A percentile compares a stretch with the other conserved stretches of the same genome.
Conservation (phyloP, 1,284 basidiomycete species). For the Heterobasidion irregulare region DNA sequence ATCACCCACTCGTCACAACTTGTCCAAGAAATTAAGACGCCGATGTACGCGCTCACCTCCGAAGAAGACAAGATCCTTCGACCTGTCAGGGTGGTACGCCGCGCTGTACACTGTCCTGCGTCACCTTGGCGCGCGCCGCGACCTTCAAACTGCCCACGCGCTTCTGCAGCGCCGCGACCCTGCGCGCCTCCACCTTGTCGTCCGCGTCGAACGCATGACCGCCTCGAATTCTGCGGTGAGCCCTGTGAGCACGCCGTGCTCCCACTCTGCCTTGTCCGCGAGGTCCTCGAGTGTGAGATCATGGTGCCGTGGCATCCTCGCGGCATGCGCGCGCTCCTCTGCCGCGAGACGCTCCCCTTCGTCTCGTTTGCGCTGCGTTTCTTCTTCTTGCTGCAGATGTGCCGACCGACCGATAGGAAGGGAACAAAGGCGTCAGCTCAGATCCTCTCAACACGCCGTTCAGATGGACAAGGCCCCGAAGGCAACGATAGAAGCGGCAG, state of each 20-base stretch:
- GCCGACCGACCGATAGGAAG: not conserved
- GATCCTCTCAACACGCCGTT: no score
- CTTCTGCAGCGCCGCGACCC: constrained; percentile 42
- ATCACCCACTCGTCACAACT: not conserved
- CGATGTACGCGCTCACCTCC: constrained; percentile 40
- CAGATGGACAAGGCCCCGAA: not conserved
- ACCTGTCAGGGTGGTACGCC: constrained; percentile 70
- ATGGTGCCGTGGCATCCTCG: constrained; percentile 59
- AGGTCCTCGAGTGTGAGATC: constrained; percentile 52
- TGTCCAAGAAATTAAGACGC: not conserved
- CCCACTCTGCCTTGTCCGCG: constrained; percentile 31
- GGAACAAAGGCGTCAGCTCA: no score
- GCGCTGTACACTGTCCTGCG: constrained; percentile 64
- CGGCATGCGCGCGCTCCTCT: constrained; percentile 50
- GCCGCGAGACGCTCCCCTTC: constrained; percentile 50
- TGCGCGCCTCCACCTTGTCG: constrained; percentile 30
- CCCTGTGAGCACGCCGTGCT: constrained; percentile 32
- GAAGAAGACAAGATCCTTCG: constrained; percentile 74
- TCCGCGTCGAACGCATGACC: constrained; percentile 31
- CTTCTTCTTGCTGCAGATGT: constrained; percentile 33
- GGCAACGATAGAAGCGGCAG: no score
- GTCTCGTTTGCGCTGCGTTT: constrained; percentile 37
- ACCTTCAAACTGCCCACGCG: constrained; percentile 49
- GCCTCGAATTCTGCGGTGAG: constrained; percentile 36
- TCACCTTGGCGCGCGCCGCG: constrained; percentile 70